Evolutionary conservation across 805 yeast species (phyloP).

Genomic region (Candida alai): DNA sequence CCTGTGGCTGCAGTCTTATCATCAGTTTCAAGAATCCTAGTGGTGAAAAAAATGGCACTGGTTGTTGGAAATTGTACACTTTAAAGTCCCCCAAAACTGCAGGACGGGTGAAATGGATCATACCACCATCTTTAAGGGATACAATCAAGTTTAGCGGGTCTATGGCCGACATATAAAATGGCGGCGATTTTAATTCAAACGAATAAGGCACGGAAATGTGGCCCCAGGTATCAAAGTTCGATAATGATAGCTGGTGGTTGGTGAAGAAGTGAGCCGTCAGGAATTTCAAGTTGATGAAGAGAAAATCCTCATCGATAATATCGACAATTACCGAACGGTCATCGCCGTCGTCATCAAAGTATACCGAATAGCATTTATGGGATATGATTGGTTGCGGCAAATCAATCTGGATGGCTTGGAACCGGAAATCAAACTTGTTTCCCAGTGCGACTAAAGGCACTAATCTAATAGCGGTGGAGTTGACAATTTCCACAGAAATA

Average conservation of each 20-base stretch:
- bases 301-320: conserved; percentile 47
- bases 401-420: conserved; percentile 30
- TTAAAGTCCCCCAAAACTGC: conserved; percentile 32
- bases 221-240: conserved; percentile 55
- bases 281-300: conserved; percentile 49
- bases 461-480: conserved; percentile 31
- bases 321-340: conserved; percentile 43
- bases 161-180: conserved; percentile 36
- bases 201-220: conserved; percentile 63
- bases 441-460: conserved; percentile 37
- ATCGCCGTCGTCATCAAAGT: conserved; percentile 10
- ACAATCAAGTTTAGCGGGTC: conserved; percentile 47
- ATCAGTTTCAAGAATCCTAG: conserved; percentile 25
- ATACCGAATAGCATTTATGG: conserved; percentile 15
- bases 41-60: conserved; percentile 28
- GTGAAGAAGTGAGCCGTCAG: conserved; percentile 41
- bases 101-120: conserved; percentile 49
- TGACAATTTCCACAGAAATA: too few species aligned
- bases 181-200: conserved; percentile 35
- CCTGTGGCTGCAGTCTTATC: too few species aligned
- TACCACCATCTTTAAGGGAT: conserved; percentile 73
- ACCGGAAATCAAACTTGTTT: conserved; percentile 28
- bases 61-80: conserved; percentile 52
- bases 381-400: conserved; percentile 18
- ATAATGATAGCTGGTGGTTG: conserved; percentile 16